Evolutionary conservation across 331 rosid genomes (phyloP), one percentile per base, ranked within the genome.

Genomic region (Stylosanthes scabra): DNA sequence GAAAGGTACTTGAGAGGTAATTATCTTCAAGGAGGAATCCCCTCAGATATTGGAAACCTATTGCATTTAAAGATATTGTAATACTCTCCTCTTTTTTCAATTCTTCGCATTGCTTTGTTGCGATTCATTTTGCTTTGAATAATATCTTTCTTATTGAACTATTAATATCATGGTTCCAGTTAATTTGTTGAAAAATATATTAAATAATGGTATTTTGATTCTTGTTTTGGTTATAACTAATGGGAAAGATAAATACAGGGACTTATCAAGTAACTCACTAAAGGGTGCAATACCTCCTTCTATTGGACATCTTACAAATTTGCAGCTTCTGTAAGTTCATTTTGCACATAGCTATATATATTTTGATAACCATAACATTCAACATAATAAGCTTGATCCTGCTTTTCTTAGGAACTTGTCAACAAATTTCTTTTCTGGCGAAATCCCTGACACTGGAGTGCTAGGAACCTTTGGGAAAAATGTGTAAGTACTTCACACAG

Each of bases 211-310:
- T 42, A 44, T 44, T 76, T 39, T 63, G 16, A 54, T 50, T 50
- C 34, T 8, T 10, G 15, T 59, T 58, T 59, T 50, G 63, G 2
- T 61, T 52, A 7, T 64, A n/a, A 11, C 2, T 82, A 54, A 78
- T 54, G 12, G 47, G 7, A 45, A 71, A 44, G 46, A 66, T 70
- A 13, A 61, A 44, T 75, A 68, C 65, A 92, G 97, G 74, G 96
- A 92, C 72, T 76, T 92, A 58, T 92, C 96, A 14, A 86, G 96
- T 82, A 92, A 92, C 81, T 86, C 86, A 40, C 70, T 92, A 9
- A 92, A 86, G 86, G 96, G 96, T 12, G 93, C 91, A 10, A 89
- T 92, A 88, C 96, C 96, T 59, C 86, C 97, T 31, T 84, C 96
- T 8, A 83, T 92, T 61, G 96, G 97, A 59, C 89, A 88, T 68